These are phyloP conservation scores for Polyplosphaeria fusca DNA, from an alignment of 495 filamentous ascomycete genomes.

Conservation along the genomic window DNA sequence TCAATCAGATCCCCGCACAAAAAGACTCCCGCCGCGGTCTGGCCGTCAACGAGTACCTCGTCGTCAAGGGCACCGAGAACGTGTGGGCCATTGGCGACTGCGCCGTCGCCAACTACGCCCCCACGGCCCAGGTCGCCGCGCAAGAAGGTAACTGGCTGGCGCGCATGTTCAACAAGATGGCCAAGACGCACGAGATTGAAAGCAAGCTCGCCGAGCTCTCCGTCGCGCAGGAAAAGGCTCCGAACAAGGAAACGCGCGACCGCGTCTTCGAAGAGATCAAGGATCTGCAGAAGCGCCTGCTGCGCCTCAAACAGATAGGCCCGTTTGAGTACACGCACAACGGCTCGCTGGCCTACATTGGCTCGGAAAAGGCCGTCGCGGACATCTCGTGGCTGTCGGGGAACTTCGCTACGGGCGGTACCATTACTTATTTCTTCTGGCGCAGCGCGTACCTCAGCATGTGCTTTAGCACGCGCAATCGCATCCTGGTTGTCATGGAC, in stretches of 20 bases:
- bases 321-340: slow-evolving; percentile 98
- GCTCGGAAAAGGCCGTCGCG: slow-evolving; percentile 93
- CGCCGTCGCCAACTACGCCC: slow-evolving; percentile 92
- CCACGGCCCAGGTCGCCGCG: slow-evolving; percentile 92
- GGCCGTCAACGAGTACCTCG: slow-evolving; percentile 95
- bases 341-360: slow-evolving; percentile 95
- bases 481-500: slow-evolving; percentile 85
- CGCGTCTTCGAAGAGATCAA: slow-evolving; percentile 69
- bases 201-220: slow-evolving; percentile 60
- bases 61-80: slow-evolving; percentile 93
- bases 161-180: slow-evolving; percentile 96
- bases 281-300: slow-evolving; percentile 75
- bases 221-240: slow-evolving; percentile 62
- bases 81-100: slow-evolving; percentile 93
- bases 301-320: slow-evolving; percentile 85
- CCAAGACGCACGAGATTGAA: slow-evolving; percentile 80
- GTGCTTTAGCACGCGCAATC: slow-evolving; percentile 97
- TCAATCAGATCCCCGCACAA: slow-evolving; percentile 87
- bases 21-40: slow-evolving; percentile 92
- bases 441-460: slow-evolving; percentile 96
- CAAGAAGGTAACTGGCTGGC: slow-evolving; percentile 97
- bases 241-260: slow-evolving; percentile 54
- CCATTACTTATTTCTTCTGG: slow-evolving; percentile 79
- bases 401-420: slow-evolving; percentile 84
- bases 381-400: slow-evolving; percentile 97